Conservation (phyloP, 148 eudicot genomes). For the Pharnaceum exiguum region DNA sequence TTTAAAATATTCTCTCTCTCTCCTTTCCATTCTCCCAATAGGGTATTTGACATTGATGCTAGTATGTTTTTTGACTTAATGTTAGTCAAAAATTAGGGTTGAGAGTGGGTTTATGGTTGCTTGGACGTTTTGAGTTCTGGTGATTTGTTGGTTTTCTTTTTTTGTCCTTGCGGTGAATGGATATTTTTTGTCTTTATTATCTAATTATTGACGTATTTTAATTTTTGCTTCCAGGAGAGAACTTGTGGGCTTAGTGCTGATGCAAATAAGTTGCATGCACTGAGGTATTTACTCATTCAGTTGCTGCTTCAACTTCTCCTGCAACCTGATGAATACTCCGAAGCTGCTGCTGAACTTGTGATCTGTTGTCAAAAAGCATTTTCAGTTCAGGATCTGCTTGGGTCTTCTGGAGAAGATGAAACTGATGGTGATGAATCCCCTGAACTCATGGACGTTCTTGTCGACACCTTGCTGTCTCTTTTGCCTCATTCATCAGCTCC, state of each 20-base stretch:
- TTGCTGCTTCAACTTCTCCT: slow-evolving; percentile 78
- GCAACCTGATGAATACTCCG: slow-evolving; percentile 74
- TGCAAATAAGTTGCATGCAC: slow-evolving; percentile 73
- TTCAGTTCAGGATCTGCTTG: slow-evolving; percentile 50
- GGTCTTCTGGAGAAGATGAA: slow-evolving; percentile 74
- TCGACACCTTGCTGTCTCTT: slow-evolving; percentile 89
- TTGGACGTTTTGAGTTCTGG: background rate
- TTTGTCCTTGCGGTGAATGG: background rate
- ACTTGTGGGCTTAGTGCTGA: slow-evolving; percentile 59
- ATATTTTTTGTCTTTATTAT: background rate
- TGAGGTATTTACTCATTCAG: slow-evolving; percentile 92
- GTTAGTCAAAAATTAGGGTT: too few relatives aligned
- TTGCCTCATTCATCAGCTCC: slow-evolving; percentile 93
- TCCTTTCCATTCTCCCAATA: too few relatives aligned
- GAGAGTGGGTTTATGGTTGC: background rate
- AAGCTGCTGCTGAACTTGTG: slow-evolving; percentile 76
- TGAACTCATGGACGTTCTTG: slow-evolving; percentile 74
- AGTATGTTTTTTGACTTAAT: too few relatives aligned
- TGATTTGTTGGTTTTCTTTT: background rate
- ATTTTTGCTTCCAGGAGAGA: slow-evolving; percentile 50
- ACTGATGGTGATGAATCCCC: slow-evolving; percentile 61
- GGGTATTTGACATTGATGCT: too few relatives aligned
- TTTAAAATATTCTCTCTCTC: background rate
- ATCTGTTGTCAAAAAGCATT: slow-evolving; percentile 85
- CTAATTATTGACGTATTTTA: background rate